These are phyloP conservation scores for Hypocreales sp. DNA, from an alignment of 2,329 filamentous ascomycete species.

Conservation along the genomic window DNA sequence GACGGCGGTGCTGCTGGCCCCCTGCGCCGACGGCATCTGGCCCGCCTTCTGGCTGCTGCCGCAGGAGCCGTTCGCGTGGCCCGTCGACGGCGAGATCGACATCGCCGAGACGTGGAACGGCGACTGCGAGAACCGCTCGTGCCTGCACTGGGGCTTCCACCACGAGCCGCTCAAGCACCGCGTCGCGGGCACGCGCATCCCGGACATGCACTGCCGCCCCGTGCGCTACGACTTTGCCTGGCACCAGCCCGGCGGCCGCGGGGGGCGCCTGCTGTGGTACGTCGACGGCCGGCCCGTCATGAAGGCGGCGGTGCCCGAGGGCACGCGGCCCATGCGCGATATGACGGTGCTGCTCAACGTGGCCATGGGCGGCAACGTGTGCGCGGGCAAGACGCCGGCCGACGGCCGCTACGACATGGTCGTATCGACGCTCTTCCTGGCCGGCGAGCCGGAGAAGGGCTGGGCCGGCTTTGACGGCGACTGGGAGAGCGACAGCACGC, in stretches of 20 bases:
- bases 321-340: conserved; percentile 37
- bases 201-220: conserved; percentile 27
- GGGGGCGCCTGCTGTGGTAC: conserved; percentile 40
- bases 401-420: conserved; percentile 42
- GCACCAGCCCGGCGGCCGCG: conserved; percentile 28
- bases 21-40: conserved; percentile 41
- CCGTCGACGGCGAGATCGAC: conserved; percentile 42
- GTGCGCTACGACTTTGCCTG: conserved; percentile 41
- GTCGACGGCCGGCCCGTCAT: conserved; percentile 41
- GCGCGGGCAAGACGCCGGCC: conserved; percentile 30
- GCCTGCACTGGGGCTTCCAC: conserved; percentile 43
- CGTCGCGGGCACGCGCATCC: conserved; percentile 33
- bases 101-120: conserved; percentile 48
- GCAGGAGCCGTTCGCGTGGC: conserved; percentile 41
- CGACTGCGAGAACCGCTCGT: conserved; percentile 36
- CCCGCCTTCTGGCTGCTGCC: conserved; percentile 47
- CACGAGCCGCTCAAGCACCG: conserved; percentile 40
- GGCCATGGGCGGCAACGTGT: conserved; percentile 47
- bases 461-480: conserved; percentile 38
- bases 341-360: conserved; percentile 42
- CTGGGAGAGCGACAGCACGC: conserved; percentile 19
- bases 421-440: conserved; percentile 34
- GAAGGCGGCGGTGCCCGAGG: conserved; percentile 35
- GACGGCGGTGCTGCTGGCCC: conserved; percentile 32
- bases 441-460: conserved; percentile 31